A percentile compares a stretch with the other conserved stretches of the same genome.
Evolutionary conservation across 2,329 filamentous ascomycete genomes (phyloP).

Genomic region (Pseudocercospora musae): DNA sequence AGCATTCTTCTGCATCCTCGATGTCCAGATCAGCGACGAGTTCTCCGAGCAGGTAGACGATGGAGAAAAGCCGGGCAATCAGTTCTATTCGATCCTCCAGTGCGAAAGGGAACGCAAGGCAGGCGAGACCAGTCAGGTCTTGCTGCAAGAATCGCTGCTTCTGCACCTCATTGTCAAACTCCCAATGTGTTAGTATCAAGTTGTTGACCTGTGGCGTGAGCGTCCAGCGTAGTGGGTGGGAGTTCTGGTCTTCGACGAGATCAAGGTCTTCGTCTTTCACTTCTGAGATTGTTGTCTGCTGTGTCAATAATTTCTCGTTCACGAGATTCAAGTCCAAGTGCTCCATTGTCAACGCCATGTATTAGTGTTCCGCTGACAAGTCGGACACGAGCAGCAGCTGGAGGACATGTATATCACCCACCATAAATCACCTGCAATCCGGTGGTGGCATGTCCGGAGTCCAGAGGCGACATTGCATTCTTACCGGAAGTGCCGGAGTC

Average conservation of each 20-base stretch:
- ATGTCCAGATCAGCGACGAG: slow-evolving; percentile 3
- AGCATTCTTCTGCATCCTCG: slow-evolving; percentile 13
- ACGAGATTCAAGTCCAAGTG: neutral
- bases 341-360: neutral
- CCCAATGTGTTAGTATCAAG: slow-evolving; percentile 12
- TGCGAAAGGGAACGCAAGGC: slow-evolving; percentile 12
- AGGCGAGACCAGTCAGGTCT: slow-evolving; percentile 11
- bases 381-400: neutral
- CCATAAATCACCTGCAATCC: neutral
- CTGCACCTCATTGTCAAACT: slow-evolving; percentile 6
- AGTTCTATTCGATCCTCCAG: slow-evolving; percentile 15
- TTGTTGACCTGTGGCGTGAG: slow-evolving; percentile 11
- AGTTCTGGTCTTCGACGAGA: neutral
- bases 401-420: neutral
- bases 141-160: slow-evolving; percentile 2
- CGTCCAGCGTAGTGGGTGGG: slow-evolving; percentile 5
- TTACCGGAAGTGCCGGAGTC: neutral
- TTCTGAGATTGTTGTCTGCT: neutral
- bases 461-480: slow-evolving; percentile 1
- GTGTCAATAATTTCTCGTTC: neutral
- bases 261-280: neutral
- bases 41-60: slow-evolving; percentile 12
- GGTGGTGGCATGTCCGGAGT: neutral
- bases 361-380: neutral
- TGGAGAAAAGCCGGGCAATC: slow-evolving; percentile 12